Base-by-base conservation (phyloP, 116 monocot genomes). In the Iris pallida region DNA sequence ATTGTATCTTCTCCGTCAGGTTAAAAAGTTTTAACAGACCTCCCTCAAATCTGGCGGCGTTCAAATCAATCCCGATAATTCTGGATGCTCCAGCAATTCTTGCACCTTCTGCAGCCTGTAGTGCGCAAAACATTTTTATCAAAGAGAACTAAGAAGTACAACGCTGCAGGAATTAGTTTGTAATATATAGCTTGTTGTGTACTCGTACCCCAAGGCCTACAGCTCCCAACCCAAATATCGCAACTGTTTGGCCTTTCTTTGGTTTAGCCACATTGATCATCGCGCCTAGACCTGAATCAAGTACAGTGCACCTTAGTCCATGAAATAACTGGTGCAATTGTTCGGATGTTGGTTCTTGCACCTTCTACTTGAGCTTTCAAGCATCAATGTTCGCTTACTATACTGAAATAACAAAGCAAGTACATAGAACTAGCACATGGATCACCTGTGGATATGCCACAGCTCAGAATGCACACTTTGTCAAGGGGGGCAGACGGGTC, bases 381-480 rank as follows among this genome's bases (percentile, higher is more conserved):
- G 13, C 13, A 51, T 13, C 49, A 51, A 13, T 51, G 13, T 51
- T 9, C 49, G 1, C 7, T 13, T 51, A 51, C 49, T 51, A 51
- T 51, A 4, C 13, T 51, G 49, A 51, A 51, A 51, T 9, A 13
- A 2, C 13, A 51, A 13, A 7, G 11, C 47, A 1, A 1, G 49
- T 9, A 4, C 1, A 7, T 51, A 51, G 49, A 51, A 13, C 13
- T 9, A 51, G 49, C 7, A 7, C 49, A 51, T 51, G 13, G 30
- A 19, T 75, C 45, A 82, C 85, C 81, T 43, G 86, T 82, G 13
- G 86, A 76, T 69, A 86, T 79, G 43, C 86, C 82, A 55, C 82
- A 86, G 57, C 86, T 86, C n/a, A 86, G 72, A 19, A 86, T 58
- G 51, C 86, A 82, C 4, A 82, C 79, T 71, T 82, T 86, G 70